A percentile compares a stretch with the other conserved stretches of the same genome.
Evolutionary conservation across 2,329 filamentous ascomycete genomes (phyloP).

Genomic region (Fusarium sp.): DNA sequence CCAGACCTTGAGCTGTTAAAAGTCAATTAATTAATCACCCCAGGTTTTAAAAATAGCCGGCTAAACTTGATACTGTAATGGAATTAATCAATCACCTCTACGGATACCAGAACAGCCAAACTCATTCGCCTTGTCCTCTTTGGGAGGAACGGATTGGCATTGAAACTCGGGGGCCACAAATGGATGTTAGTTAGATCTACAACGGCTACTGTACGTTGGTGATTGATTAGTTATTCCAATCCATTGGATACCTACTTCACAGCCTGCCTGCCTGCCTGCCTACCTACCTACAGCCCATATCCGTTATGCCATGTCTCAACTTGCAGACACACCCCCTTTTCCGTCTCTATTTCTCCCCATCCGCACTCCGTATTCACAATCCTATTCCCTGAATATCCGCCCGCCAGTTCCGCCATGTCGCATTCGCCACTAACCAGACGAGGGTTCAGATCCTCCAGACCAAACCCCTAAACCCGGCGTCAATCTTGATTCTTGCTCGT

Average conservation of each 20-base stretch:
- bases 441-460: conserved; percentile 8
- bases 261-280: background rate
- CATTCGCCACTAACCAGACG: conserved; percentile 9
- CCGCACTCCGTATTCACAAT: background rate
- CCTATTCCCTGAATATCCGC: background rate
- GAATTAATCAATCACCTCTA: background rate
- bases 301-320: background rate
- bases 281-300: background rate
- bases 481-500: background rate
- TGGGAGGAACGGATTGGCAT: background rate
- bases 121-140: background rate
- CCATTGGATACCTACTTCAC: too few species aligned
- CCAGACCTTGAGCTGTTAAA: background rate
- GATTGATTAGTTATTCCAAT: background rate
- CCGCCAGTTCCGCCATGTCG: background rate
- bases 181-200: conserved; percentile 16
- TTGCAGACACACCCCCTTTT: conserved; percentile 2
- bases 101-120: conserved; percentile 2
- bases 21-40: background rate
- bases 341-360: background rate
- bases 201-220: conserved; percentile 13
- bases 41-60: background rate
- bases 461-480: background rate
- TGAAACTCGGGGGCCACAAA: conserved; percentile 4
- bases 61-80: too few species aligned